Base-by-base conservation (phyloP, 2,329 filamentous ascomycete genomes). In the Ustilaginoidea virens region DNA sequence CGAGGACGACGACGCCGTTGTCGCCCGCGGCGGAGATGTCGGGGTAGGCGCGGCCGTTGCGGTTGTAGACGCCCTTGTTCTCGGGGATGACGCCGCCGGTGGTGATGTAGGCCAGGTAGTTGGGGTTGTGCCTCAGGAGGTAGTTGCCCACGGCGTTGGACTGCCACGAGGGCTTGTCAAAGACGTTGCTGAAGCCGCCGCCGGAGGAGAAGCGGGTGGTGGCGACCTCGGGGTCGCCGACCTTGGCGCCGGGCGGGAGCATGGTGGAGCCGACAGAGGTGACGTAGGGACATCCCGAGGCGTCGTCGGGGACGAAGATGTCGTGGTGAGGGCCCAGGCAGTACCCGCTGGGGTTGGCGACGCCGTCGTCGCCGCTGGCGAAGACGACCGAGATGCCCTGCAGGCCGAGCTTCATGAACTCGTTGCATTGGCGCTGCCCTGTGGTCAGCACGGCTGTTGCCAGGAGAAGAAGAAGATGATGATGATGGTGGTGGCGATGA, bases 151-250 rank as follows among this genome's bases (percentile, higher is more conserved):
- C 31, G 3, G 39, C 56, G 0, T 38, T 33, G 7, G 46, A 40
- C 37, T 69, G 65, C 42, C 68, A 69, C 10, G 42, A 37, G 0
- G 65, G 63, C 3, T 58, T 39, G 2, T 49, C 38, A 34, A 63
- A 66, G 39, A 61, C 49, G 40, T 66, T 62, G 36, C 52, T 57
- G 45, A 66, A 66, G 10, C 62, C 62, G 12, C 62, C 61, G 5
- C 58, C 58, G 4, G 53, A 59, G 33, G 55, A 56, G 46, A 63
- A 60, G 40, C 58, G 48, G 1, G 26, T 33, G 9, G 31, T 34
- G 13, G 40, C 37, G 1, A 19, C 23, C 30, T 43, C 40, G 5
- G 13, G 11, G 23, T 28, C 16, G 14, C 25, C 28, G 14, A 31
- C 21, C 5, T 28, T 29, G 17, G 33, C 28, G 18, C 39, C 37